phyloP scores from a whole-genome alignment of 208 protist genomes.

The Leishmania amazonensis region DNA sequence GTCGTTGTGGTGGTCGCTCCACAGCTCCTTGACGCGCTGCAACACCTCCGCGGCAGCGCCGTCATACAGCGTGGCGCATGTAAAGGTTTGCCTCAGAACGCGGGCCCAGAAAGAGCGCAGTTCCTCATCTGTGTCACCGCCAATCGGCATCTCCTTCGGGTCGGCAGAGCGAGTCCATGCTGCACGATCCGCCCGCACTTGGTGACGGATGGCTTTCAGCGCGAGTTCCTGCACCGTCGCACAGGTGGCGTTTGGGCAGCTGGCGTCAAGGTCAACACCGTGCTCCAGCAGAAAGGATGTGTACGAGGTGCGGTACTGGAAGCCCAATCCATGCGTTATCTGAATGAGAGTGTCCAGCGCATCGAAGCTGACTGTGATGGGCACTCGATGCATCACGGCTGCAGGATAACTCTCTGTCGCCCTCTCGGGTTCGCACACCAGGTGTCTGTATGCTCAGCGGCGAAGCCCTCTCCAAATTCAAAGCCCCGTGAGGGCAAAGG shows the following conservation, averaged over 20 bases:
- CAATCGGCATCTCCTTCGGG: conserved; percentile 65
- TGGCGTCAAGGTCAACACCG: conserved; percentile 20
- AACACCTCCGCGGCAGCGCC: conserved; percentile 10
- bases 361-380: conserved; percentile 69
- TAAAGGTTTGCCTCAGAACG: conserved; percentile 36
- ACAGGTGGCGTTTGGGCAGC: conserved; percentile 16
- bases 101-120: conserved; percentile 49
- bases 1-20: background rate
- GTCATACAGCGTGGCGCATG: conserved; percentile 12
- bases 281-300: conserved; percentile 39
- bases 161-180: conserved; percentile 26
- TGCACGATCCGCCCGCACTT: conserved; percentile 17
- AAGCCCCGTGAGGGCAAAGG: background rate
- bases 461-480: background rate
- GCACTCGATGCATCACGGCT: conserved; percentile 12
- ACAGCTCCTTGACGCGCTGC: conserved; percentile 9
- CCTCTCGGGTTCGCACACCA: background rate
- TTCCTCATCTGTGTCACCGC: conserved; percentile 36
- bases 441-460: background rate
- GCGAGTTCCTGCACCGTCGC: conserved; percentile 8
- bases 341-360: conserved; percentile 60
- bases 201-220: conserved; percentile 8
- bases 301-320: conserved; percentile 64
- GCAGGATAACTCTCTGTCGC: background rate
- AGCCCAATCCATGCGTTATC: conserved; percentile 49